Evolutionary conservation across 768 basidiomycete genomes (phyloP).

Genomic region (Podaxis sp.): DNA sequence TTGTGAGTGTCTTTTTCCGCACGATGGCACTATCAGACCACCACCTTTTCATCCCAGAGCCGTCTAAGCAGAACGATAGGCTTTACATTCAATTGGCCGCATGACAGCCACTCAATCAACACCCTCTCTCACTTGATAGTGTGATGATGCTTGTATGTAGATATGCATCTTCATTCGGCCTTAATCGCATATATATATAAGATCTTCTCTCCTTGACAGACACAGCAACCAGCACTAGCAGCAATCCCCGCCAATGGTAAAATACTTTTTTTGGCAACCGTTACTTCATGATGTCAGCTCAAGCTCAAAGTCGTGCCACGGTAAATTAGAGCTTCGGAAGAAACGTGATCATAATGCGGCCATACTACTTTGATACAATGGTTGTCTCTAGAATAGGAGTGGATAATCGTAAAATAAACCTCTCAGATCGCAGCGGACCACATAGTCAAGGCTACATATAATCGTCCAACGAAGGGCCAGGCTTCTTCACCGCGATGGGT

Average conservation of each 20-base stretch:
- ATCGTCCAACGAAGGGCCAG: constrained; percentile 6
- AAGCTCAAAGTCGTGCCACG: neutral
- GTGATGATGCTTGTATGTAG: neutral
- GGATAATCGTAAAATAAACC: neutral
- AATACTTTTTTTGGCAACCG: neutral
- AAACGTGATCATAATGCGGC: neutral
- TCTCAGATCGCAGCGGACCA: neutral
- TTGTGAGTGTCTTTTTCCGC: neutral
- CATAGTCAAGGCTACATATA: neutral
- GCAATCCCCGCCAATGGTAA: neutral
- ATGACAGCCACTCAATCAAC: neutral
- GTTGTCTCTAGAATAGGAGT: neutral
- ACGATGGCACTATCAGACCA: neutral
- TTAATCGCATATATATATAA: neutral
- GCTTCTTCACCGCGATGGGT: neutral
- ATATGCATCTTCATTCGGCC: neutral
- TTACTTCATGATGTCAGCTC: neutral
- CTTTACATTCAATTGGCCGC: neutral
- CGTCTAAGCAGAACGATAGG: neutral
- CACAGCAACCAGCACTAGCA: neutral
- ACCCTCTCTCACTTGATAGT: neutral
- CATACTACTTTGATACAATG: neutral
- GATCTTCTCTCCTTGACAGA: neutral
- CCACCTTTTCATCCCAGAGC: neutral
- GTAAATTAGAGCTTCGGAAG: neutral